Evolutionary conservation across 805 yeast genomes (phyloP), one percentile per base, ranked within the genome.

Genomic region (Yamadazyma phyllophila): DNA sequence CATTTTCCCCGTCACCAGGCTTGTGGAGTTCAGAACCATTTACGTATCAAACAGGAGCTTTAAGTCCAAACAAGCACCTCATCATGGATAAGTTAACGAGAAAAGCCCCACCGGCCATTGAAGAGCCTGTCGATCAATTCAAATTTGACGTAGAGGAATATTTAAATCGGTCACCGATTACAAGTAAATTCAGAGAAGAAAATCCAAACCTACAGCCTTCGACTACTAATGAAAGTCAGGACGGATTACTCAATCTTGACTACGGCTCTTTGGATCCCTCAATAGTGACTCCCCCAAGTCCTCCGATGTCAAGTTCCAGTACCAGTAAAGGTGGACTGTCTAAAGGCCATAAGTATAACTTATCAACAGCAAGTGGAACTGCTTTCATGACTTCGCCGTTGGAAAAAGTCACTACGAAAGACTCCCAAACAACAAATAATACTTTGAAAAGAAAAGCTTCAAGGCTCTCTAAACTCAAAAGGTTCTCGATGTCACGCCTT

Each of bases 171-270:
- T 57, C 62, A 5, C 60, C 63, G 26, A 55, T 58, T 24, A 51
- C 60, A 30, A 47, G 39, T 40, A 52, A 53, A 26, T 59, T 55
- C 37, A 46, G 66, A 46, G 43, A 44, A n/a, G 58, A 54, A 16
- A 60, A 61, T 47, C 66, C 66, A 12, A 61, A 61, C 46, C 46
- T 61, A n/a, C 62, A 55, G 14, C 61, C 62, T 1, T 36, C 55
- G 7, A 42, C 12, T 3, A 17, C 44, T 7, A 36, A 36, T 32
- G 50, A 43, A 17, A 39, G 42, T 10, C 43, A 42, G 12, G 45
- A 41, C 26, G 33, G 35, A 32, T 14, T 8, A 33, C 34, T 24
- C 20, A 26, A 35, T 26, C 14, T 6, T 26, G 34, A 39, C 16
- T 51, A 44, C 30, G 29, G 34, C 12, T 47, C 52, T 7, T 45